Evolutionary conservation across 352 stramenopile species (phyloP), one percentile per base, ranked within the genome.

Genomic region (Globisporangium middletonii): DNA sequence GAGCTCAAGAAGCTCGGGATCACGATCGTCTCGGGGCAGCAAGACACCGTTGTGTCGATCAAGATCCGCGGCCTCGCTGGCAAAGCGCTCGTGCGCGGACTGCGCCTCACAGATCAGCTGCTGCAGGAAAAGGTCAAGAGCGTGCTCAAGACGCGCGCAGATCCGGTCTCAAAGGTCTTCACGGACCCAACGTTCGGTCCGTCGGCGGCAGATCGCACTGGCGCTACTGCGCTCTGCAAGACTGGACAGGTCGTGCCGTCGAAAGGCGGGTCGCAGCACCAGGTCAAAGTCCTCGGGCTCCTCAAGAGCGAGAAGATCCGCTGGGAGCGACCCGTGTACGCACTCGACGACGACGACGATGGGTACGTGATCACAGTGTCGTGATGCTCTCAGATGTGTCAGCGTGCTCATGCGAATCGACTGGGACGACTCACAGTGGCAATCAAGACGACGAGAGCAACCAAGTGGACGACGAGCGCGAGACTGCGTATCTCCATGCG

Each of bases 111-210:
- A 1, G 86, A 95, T 50, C 76, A 85, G 30, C 55, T 89, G 18
- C 69, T 95, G 5, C 77, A 89, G 15, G 70, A 86, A 44, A 91
- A 90, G 50, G 72, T 95, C 37, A 86, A 86, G 41, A 64, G 75
- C 46, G 65, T 91, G 27, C 44, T 90, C 38, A 86, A 87, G 58
- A 47, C 65, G 1, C 85, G 57, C 28, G 73, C 54, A 4, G 69
- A 82, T 65, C 58, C 71, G 30, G 46, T 42, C 0, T 77, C 69
- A 11, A 86, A 85, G 50, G 54, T 81, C 1, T 97, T 94, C 48
- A 65, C 61, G 3, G 88, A 97, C 50, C 81, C 84, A 6, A 90
- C 81, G 11, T 97, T 97, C 63, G 88, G 88, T 3, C 87, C 88
- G 15, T 72, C 44, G 2, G 47, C 63, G 2, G 66, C 52, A 16